A percentile compares a stretch with the other conserved stretches of the same genome.
Conservation (phyloP, 2,329 filamentous ascomycete species). For the Aspergillus sp. region DNA sequence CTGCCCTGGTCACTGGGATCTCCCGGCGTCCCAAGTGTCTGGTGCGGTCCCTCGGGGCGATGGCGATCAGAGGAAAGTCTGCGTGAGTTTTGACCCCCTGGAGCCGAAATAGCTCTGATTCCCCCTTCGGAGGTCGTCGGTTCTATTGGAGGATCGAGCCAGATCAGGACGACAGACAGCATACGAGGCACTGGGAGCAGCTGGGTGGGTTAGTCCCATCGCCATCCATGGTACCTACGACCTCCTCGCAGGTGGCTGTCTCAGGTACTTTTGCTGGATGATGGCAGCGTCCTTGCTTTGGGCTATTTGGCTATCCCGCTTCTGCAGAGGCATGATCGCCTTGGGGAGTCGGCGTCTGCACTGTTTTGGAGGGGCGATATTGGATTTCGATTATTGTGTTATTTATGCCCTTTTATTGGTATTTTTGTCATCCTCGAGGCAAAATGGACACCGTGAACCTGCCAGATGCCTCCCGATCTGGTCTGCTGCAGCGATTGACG, state of each 20-base stretch:
- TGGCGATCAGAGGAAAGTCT: conserved; percentile 15
- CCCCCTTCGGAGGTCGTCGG: neutral
- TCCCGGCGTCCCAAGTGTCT: conserved; percentile 17
- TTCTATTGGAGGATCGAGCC: neutral
- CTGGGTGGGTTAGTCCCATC: too few species aligned
- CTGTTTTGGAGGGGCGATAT: conserved; percentile 1
- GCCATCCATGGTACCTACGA: conserved; percentile 2
- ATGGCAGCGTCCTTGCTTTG: conserved; percentile 30
- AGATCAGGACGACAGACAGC: neutral
- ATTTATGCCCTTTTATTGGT: conserved; percentile 10
- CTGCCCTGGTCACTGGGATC: conserved; percentile 19
- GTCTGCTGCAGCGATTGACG: neutral
- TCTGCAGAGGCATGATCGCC: conserved; percentile 19
- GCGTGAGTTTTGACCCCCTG: conserved; percentile 12
- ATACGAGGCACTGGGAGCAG: neutral
- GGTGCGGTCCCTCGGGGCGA: conserved; percentile 12
- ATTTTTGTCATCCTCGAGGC: conserved; percentile 11
- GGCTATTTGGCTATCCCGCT: conserved; percentile 21
- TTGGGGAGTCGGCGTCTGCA: conserved; percentile 12
- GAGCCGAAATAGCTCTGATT: neutral
- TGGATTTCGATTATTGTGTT: neutral
- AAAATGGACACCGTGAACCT: neutral
- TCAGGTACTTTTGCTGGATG: conserved; percentile 11
- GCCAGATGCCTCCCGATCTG: neutral
- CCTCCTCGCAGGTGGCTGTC: conserved; percentile 19